Percentiles rank a stretch among this genome's conserved stretches.
These are phyloP conservation scores for Cyclostephanos tholiformis DNA, from an alignment of 108 stramenopile species.

Conservation along the genomic window DNA sequence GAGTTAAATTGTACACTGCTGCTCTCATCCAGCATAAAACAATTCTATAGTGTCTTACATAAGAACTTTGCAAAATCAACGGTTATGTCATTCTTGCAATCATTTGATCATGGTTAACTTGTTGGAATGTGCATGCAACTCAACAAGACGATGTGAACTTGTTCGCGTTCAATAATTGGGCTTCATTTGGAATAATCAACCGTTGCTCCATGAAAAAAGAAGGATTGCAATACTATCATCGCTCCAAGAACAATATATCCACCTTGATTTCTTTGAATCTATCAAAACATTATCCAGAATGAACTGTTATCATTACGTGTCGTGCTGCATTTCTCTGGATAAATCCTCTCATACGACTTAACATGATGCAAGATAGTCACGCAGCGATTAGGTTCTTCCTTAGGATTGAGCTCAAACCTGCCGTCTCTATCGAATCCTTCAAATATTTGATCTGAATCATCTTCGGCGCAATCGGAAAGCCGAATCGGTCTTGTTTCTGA, in stretches of 20 bases:
- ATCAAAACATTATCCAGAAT: conserved; percentile 39
- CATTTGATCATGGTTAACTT: too few species aligned
- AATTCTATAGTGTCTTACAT: too few species aligned
- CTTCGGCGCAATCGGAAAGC: conserved; percentile 1
- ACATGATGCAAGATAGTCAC: conserved; percentile 35
- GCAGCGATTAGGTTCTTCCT: conserved; percentile 11
- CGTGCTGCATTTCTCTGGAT: conserved; percentile 22
- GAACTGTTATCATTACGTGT: conserved; percentile 13
- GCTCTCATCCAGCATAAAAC: too few species aligned
- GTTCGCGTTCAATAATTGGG: too few species aligned
- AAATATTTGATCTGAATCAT: conserved; percentile 16
- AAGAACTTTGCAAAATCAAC: too few species aligned
- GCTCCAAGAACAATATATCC: background rate
- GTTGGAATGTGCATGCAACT: too few species aligned
- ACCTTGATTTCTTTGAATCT: background rate
- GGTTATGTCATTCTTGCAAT: too few species aligned
- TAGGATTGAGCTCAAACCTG: conserved; percentile 30
- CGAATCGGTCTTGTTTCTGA: conserved; percentile 7
- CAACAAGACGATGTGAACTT: too few species aligned
- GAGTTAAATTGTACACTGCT: too few species aligned
- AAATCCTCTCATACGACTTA: conserved; percentile 33
- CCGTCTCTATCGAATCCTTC: conserved; percentile 7
- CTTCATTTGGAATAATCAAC: too few species aligned
- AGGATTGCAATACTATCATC: background rate
- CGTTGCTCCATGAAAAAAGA: too few species aligned